A percentile compares a stretch with the other conserved stretches of the same genome.
These are phyloP conservation scores for Auricularia sp. DNA, from an alignment of 768 basidiomycete genomes.

Conservation along the genomic window DNA sequence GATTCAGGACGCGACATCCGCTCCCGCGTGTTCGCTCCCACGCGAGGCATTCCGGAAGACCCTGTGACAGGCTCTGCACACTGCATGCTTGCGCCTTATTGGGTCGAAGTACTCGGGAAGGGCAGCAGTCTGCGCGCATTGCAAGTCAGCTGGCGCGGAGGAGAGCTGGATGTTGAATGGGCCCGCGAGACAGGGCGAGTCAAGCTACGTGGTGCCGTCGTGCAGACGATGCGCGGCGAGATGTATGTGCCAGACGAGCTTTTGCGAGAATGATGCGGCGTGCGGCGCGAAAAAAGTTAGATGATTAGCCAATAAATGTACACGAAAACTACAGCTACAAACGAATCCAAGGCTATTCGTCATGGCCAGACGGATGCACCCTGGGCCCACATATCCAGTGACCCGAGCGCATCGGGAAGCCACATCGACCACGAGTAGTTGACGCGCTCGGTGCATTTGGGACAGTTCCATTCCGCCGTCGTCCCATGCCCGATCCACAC, in stretches of 20 bases:
- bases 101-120: constrained; percentile 18
- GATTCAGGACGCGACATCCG: constrained; percentile 20
- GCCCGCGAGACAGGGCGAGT: background rate
- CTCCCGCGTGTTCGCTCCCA: constrained; percentile 42
- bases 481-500: background rate
- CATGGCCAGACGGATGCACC: background rate
- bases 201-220: background rate
- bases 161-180: constrained; percentile 32
- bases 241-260: no score
- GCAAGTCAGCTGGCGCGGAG: constrained; percentile 43
- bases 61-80: constrained; percentile 47
- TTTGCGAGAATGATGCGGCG: no score
- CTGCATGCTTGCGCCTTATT: constrained; percentile 39
- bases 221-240: no score
- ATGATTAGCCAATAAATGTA: no score
- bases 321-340: no score
- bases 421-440: background rate
- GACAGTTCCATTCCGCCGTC: background rate
- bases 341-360: background rate
- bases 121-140: constrained; percentile 27
- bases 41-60: constrained; percentile 29
- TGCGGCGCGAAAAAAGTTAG: no score
- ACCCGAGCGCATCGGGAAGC: background rate
- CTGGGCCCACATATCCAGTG: background rate
- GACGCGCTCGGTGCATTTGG: background rate